phyloP scores from a whole-genome alignment of 306 rosid species.

The Sechiopsis laciniata region DNA sequence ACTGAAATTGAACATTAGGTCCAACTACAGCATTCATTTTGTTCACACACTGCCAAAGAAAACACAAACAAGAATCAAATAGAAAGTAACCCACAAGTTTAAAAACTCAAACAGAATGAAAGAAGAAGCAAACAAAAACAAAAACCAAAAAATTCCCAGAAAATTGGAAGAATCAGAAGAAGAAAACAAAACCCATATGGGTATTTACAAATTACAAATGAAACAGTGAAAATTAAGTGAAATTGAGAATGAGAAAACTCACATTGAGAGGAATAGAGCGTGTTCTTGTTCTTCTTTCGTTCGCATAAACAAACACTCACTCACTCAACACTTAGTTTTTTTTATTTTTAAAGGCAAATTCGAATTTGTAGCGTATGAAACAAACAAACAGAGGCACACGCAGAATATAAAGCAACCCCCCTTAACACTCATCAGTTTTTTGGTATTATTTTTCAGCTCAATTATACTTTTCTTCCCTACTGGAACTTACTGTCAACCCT shows the following conservation, averaged over 20 bases:
- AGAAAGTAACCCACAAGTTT: constrained; percentile 28
- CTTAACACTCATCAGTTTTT: too few species aligned
- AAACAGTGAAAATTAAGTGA: neutral
- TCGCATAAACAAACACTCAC: neutral
- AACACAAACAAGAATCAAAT: constrained; percentile 13
- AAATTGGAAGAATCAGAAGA: neutral
- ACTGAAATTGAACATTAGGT: constrained; percentile 42
- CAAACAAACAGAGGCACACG: neutral
- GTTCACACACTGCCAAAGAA: constrained; percentile 20
- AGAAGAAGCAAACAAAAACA: constrained; percentile 27
- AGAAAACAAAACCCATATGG: neutral
- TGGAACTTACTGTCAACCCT: too few species aligned
- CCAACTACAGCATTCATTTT: constrained; percentile 48
- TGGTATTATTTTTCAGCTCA: too few species aligned
- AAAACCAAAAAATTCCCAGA: neutral
- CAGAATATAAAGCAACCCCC: too few species aligned
- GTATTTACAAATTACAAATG: neutral
- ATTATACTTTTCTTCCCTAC: too few species aligned
- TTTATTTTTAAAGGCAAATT: neutral
- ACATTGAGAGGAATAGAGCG: neutral
- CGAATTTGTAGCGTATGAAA: constrained; percentile 13
- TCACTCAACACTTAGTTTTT: neutral
- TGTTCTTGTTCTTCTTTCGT: neutral
- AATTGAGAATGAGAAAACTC: neutral
- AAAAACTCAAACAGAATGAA: constrained; percentile 46